Percentiles rank a stretch among this genome's conserved stretches.
These are phyloP conservation scores for Acacia melanoxylon DNA, from an alignment of 306 rosid genomes.

Conservation along the genomic window DNA sequence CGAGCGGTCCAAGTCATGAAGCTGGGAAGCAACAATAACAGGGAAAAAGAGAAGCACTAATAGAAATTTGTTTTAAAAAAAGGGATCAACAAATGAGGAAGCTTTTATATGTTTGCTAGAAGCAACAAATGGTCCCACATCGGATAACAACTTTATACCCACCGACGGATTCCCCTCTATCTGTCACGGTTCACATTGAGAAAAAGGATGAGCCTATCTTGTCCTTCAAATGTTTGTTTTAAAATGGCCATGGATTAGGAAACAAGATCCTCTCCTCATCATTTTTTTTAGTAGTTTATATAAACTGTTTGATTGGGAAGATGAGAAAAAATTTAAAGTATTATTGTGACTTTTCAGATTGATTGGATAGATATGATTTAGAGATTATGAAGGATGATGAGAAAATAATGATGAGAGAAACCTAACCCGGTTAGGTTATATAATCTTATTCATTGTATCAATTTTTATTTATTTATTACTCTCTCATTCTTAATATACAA, in stretches of 20 bases:
- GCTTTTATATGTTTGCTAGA: not conserved
- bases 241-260: not conserved
- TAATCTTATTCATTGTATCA: not conserved
- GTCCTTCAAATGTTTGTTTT: not conserved
- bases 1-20: not conserved
- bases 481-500: too few relatives aligned
- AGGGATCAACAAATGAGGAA: not conserved
- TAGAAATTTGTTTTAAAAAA: not conserved
- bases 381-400: too few relatives aligned
- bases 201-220: not conserved
- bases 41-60: not conserved
- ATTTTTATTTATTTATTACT: not conserved
- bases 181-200: conserved; percentile 3
- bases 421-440: too few relatives aligned
- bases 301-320: too few relatives aligned
- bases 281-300: too few relatives aligned
- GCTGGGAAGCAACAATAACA: not conserved
- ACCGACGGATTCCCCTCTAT: not conserved
- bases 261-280: too few relatives aligned
- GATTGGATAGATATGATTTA: too few relatives aligned
- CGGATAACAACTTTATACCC: conserved; percentile 29
- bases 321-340: too few relatives aligned
- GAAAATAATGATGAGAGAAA: too few relatives aligned
- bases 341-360: too few relatives aligned
- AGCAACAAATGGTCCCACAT: conserved; percentile 21